Percentiles rank a stretch among this genome's conserved stretches.
These are phyloP conservation scores for Aspergillus egyptiacus DNA, from an alignment of 495 filamentous ascomycete species.

Conservation along the genomic window DNA sequence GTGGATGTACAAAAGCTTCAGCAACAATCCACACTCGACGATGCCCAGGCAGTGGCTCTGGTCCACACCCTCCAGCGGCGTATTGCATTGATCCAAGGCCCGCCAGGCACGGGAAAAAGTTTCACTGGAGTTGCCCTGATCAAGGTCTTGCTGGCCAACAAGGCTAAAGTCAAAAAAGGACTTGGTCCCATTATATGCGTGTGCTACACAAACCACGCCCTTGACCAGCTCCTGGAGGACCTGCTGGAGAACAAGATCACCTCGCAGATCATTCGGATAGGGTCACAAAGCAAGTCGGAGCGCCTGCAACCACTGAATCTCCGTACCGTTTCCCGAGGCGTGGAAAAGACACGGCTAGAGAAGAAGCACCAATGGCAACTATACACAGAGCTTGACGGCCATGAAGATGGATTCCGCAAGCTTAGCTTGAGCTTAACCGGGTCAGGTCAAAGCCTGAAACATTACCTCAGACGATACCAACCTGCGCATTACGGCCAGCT, in stretches of 20 bases:
- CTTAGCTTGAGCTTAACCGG: conserved; percentile 1
- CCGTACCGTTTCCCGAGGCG: conserved; percentile 25
- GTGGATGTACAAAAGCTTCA: conserved; percentile 38
- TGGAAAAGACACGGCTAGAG: conserved; percentile 37
- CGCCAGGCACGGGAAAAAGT: conserved; percentile 75
- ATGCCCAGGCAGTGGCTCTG: conserved; percentile 52
- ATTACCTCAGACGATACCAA: conserved; percentile 17
- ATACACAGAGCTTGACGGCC: conserved; percentile 9
- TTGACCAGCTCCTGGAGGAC: conserved; percentile 68
- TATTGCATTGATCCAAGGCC: conserved; percentile 69
- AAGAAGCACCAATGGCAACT: conserved; percentile 18
- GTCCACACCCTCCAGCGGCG: conserved; percentile 48
- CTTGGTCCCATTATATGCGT: conserved; percentile 62
- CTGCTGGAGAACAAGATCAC: conserved; percentile 48
- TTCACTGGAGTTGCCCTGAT: conserved; percentile 56
- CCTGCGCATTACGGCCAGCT: conserved; percentile 21
- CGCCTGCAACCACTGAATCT: conserved; percentile 37
- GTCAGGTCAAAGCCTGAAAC: conserved; percentile 12
- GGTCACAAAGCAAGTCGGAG: conserved; percentile 59
- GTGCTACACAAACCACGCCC: conserved; percentile 68
- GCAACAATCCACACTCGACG: conserved; percentile 48
- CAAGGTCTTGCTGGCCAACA: conserved; percentile 58
- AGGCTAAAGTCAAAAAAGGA: conserved; percentile 19
- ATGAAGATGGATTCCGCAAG: conserved; percentile 9
- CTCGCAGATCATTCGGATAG: conserved; percentile 61